Percentiles rank a stretch among this genome's conserved stretches.
Evolutionary conservation across 768 basidiomycete genomes (phyloP).

Genomic region (Mycena leptocephala): DNA sequence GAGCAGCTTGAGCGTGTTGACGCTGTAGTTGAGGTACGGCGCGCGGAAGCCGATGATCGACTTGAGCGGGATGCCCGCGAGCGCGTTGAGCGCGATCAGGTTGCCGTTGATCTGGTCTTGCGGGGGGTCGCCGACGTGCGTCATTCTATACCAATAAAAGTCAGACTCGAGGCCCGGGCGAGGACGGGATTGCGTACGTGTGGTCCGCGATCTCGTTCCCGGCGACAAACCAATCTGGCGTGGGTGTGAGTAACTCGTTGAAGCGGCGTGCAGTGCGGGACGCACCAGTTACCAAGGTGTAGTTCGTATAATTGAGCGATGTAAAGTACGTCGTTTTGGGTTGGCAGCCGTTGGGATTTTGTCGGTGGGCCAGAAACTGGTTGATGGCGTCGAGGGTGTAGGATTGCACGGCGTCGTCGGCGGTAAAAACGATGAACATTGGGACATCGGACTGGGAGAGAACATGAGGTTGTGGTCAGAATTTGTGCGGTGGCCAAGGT

Average conservation of each 20-base stretch:
- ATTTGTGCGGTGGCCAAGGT: neutral
- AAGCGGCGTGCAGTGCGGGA: neutral
- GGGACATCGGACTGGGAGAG: constrained; percentile 67
- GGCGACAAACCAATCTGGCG: constrained; percentile 85
- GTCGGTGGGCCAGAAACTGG: constrained; percentile 81
- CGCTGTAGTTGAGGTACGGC: constrained; percentile 79
- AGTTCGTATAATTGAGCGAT: constrained; percentile 83
- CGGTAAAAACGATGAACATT: constrained; percentile 82
- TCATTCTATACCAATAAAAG: constrained; percentile 60
- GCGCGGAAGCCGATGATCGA: constrained; percentile 84
- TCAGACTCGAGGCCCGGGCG: too few relatives aligned
- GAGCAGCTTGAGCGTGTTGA: constrained; percentile 73
- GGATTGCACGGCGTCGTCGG: constrained; percentile 84
- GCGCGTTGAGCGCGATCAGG: constrained; percentile 83
- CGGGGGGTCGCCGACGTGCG: constrained; percentile 78
- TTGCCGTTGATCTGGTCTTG: constrained; percentile 83
- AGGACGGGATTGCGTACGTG: constrained; percentile 52
- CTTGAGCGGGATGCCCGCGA: constrained; percentile 81
- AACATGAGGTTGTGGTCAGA: neutral
- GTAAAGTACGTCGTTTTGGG: constrained; percentile 86
- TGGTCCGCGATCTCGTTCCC: constrained; percentile 91
- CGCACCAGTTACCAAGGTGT: constrained; percentile 76
- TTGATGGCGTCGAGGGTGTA: constrained; percentile 85
- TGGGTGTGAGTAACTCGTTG: constrained; percentile 60
- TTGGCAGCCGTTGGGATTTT: constrained; percentile 84